phyloP scores from a whole-genome alignment of 1,139 yeast species.

The Lodderomyces orthopsilosis region DNA sequence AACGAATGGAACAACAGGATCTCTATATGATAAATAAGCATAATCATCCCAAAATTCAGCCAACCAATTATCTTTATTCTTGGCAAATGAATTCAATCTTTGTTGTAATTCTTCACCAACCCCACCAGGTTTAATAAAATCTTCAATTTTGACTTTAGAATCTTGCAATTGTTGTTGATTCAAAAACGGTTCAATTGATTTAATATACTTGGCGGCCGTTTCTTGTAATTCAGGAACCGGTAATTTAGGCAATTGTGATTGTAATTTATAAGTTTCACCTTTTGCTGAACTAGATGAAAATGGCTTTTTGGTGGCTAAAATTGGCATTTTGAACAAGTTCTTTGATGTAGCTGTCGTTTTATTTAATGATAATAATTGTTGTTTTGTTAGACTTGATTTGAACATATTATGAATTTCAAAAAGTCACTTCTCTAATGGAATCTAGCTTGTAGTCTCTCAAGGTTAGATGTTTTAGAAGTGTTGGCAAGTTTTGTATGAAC shows the following conservation, averaged over 20 bases:
- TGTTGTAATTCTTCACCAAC: constrained; percentile 67
- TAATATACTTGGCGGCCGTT: constrained; percentile 68
- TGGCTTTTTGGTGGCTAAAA: constrained; percentile 17
- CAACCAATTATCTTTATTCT: constrained; percentile 80
- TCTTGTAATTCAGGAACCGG: constrained; percentile 84
- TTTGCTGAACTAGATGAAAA: constrained; percentile 39
- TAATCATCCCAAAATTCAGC: constrained; percentile 92
- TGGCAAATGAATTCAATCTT: constrained; percentile 59
- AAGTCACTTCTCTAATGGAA: neutral
- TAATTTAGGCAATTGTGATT: constrained; percentile 71
- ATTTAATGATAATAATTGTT: constrained; percentile 3
- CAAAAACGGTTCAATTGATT: constrained; percentile 67
- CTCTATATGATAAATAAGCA: constrained; percentile 87
- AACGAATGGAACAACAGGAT: constrained; percentile 90
- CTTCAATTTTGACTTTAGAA: constrained; percentile 61
- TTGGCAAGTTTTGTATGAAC: too few species aligned
- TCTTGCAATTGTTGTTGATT: constrained; percentile 51
- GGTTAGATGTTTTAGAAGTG: too few species aligned
- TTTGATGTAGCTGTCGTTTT: neutral
- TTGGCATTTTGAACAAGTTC: constrained; percentile 13
- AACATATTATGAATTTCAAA: constrained; percentile 10
- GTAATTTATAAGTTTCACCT: constrained; percentile 74
- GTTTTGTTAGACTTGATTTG: constrained; percentile 8
- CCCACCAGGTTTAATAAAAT: constrained; percentile 54
- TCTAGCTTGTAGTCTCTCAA: neutral